Percentiles rank a stretch among this genome's conserved stretches.
Evolutionary conservation across 129 eudicot genomes (phyloP).

Genomic region (Flaveria robusta): DNA sequence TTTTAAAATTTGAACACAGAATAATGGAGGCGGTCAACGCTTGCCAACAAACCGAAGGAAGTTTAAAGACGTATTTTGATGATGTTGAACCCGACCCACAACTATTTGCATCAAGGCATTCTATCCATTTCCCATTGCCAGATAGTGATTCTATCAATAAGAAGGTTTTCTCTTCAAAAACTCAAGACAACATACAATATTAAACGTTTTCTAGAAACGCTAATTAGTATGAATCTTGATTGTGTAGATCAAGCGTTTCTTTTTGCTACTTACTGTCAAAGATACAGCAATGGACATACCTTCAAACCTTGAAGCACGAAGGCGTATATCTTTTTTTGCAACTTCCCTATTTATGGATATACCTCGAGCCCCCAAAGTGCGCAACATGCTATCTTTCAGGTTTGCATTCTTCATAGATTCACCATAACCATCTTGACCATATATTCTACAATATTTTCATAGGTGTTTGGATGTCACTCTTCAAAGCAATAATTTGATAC

Average conservation of each 20-base stretch:
- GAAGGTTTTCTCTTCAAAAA: constrained; percentile 44
- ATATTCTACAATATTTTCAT: not conserved
- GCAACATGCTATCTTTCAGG: constrained; percentile 96
- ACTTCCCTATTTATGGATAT: constrained; percentile 92
- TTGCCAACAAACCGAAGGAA: constrained; percentile 47
- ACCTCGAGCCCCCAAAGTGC: constrained; percentile 95
- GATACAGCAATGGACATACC: constrained; percentile 87
- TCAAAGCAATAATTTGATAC: not conserved
- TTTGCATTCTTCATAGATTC: constrained; percentile 28
- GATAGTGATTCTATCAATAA: constrained; percentile 58
- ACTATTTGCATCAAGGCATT: constrained; percentile 78
- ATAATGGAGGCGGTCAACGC: constrained; percentile 55
- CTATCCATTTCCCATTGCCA: constrained; percentile 89
- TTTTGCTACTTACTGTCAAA: constrained; percentile 75
- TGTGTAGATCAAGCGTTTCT: constrained; percentile 78
- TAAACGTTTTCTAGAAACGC: constrained; percentile 23
- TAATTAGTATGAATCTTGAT: constrained; percentile 9
- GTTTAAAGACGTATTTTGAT: constrained; percentile 40
- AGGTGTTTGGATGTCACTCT: not conserved
- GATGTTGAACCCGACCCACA: constrained; percentile 68
- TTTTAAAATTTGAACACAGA: constrained; percentile 48
- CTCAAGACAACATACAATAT: not conserved
- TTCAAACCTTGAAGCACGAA: constrained; percentile 79
- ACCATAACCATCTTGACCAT: constrained; percentile 3
- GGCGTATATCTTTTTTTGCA: constrained; percentile 85